Conservation (phyloP, 1,284 basidiomycete genomes). For the Trichosporon faecale region DNA sequence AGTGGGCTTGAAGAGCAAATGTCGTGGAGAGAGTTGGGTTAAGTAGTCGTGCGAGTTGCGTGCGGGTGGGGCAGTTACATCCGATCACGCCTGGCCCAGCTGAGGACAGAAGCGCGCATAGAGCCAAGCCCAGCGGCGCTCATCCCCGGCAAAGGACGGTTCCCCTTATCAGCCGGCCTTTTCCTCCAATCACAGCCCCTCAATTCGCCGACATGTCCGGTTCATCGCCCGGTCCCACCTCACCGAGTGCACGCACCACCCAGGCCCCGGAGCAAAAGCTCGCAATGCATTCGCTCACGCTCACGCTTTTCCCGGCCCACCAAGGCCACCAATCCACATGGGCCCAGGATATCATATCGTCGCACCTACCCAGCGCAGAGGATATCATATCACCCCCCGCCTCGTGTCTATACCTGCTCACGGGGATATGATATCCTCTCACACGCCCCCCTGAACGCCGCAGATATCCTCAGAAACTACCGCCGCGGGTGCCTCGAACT, state of each 20-base stretch:
- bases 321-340: slow-evolving; percentile 4
- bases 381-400: slow-evolving; percentile 13
- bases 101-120: not conserved
- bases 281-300: not conserved
- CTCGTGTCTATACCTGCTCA: too few species aligned
- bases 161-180: slow-evolving; percentile 7
- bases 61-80: not conserved
- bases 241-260: not conserved
- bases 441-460: not conserved
- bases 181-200: not conserved
- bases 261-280: not conserved
- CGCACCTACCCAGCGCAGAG: not conserved
- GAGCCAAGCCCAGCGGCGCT: not conserved
- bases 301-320: not conserved
- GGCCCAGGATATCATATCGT: not conserved
- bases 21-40: not conserved
- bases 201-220: slow-evolving; percentile 4
- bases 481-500: not conserved
- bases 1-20: not conserved
- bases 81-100: not conserved
- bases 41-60: slow-evolving; percentile 3
- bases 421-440: not conserved
- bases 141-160: slow-evolving; percentile 4
- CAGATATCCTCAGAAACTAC: not conserved
- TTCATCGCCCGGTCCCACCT: not conserved